These are phyloP conservation scores for Senna tora DNA, from an alignment of 306 rosid genomes.

Conservation along the genomic window DNA sequence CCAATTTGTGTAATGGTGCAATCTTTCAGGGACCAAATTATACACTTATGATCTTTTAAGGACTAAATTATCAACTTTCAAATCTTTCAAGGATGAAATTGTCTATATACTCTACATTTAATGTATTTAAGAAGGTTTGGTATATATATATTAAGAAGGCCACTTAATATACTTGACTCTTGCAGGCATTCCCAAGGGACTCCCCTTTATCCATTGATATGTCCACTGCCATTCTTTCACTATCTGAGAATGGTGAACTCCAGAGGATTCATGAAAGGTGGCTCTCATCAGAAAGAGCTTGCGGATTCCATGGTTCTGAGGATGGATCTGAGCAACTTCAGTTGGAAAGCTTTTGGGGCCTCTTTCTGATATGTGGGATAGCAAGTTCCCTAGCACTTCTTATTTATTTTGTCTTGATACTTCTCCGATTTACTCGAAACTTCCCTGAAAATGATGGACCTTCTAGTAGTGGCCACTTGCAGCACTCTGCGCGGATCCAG, in stretches of 20 bases:
- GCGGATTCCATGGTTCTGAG: constrained; percentile 52
- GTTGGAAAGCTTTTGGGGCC: constrained; percentile 74
- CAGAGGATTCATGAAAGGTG: constrained; percentile 76
- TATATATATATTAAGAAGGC: background rate
- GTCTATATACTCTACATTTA: too few species aligned
- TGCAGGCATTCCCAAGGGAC: constrained; percentile 75
- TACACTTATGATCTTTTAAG: too few species aligned
- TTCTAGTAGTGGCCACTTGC: constrained; percentile 32
- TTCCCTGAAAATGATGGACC: constrained; percentile 30
- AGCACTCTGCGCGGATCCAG: constrained; percentile 52
- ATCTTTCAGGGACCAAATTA: too few species aligned
- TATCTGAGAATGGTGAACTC: constrained; percentile 76
- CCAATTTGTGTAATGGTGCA: too few species aligned
- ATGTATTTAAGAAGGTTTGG: background rate
- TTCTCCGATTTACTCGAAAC: constrained; percentile 54
- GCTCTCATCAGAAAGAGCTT: constrained; percentile 57
- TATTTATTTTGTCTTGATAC: constrained; percentile 50
- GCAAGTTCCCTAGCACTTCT: constrained; percentile 65
- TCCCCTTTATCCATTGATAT: constrained; percentile 78
- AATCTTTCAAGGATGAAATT: too few species aligned
- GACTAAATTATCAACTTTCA: too few species aligned
- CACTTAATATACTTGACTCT: background rate
- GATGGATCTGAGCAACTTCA: constrained; percentile 62
- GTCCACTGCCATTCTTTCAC: constrained; percentile 71
- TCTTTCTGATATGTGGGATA: constrained; percentile 65